Base-by-base conservation (phyloP, 2,329 filamentous ascomycete genomes). In the Exophiala aquamarina region DNA sequence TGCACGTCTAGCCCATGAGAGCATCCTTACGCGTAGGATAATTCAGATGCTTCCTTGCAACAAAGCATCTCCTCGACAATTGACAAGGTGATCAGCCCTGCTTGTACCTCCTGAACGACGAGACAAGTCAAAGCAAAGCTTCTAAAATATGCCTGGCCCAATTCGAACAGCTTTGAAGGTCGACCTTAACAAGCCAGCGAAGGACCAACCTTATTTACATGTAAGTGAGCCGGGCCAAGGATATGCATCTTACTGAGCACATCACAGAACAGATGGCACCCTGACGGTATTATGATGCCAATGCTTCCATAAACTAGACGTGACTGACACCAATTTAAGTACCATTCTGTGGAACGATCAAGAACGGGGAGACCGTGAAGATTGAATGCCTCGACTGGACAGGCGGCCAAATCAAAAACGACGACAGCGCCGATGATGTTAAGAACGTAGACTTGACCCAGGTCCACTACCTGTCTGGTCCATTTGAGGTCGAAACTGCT, bases 371-470 rank as follows among this genome's bases (percentile, higher is more conserved):
- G 70, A 87, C 87, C 0, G 90, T 95, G 57, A 95, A 94, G 69
- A 95, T 95, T 56, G 89, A 95, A 74, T 95, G 91, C 61, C 74
- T 93, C 6, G 89, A 94, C 70, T 94, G 89, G 83, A 74, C 71
- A 0, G 71, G 71, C 17, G 90, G 90, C 2, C 90, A 95, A 61
- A 95, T 95, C 61, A 78, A 80, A 45, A 95, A 96, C 69, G 86
- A 92, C 56, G 90, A 96, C 66, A 86, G 79, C 23, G 91, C 91
- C n/a, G 87, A 95, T 61, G 91, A 96, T 62, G 72, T 95, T 48
- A 82, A 83, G 52, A 84, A 93, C 55, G 86, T 94, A 41, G 90
- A 95, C 63, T 74, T 96, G 3, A 94, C 87, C 17, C 78, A 81
- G 47, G 79, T 94, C 37, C 91, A 96, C 68, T 95, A 95, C 65